phyloP scores from a whole-genome alignment of 495 filamentous ascomycete species.

The Evernia prunastri region DNA sequence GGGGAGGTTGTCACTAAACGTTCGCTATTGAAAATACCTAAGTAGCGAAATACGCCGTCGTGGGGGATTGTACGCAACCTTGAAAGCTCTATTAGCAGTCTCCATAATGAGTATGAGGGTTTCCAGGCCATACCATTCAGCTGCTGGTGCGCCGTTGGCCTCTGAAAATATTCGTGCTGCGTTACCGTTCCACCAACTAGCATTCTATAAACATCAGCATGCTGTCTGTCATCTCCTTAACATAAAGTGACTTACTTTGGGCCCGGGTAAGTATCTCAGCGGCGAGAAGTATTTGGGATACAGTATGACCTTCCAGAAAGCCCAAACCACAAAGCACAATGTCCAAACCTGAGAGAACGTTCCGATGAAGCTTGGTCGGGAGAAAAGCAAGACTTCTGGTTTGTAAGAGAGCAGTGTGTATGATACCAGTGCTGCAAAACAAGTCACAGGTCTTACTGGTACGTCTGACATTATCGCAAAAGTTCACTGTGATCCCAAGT shows the following conservation, averaged over 20 bases:
- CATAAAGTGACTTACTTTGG: neutral
- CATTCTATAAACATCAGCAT: neutral
- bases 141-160: neutral
- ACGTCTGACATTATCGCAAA: neutral
- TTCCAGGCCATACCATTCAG: neutral
- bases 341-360: neutral
- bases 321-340: neutral
- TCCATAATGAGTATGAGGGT: neutral
- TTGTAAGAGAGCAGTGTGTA: neutral
- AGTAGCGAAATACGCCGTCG: neutral
- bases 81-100: neutral
- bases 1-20: neutral
- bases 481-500: neutral
- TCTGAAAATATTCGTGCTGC: neutral
- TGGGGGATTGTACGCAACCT: neutral
- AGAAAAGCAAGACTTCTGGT: neutral
- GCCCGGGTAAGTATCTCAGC: neutral
- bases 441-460: neutral
- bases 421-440: neutral
- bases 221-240: neutral
- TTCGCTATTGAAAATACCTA: neutral
- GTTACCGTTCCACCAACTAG: neutral
- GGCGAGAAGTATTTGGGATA: neutral
- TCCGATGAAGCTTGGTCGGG: neutral
- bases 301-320: neutral